Evolutionary conservation across 306 rosid genomes (phyloP), one percentile per base, ranked within the genome.

Genomic region (Crotalaria pallida): DNA sequence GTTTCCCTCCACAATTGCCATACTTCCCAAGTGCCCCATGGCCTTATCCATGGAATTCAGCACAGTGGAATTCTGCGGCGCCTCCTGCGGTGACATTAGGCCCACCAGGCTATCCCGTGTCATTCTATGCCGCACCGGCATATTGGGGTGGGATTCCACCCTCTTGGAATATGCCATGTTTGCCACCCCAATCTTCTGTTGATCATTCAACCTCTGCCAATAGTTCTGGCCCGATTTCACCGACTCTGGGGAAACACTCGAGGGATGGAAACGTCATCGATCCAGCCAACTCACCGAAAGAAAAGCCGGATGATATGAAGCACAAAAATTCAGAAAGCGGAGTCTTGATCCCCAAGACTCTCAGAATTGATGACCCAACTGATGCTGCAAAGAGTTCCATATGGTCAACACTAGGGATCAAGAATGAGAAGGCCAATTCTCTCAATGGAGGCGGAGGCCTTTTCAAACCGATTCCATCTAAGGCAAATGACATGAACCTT

Each of bases 331-430:
- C 81, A 22, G 81, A 84, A 62, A 67, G 55, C 68, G 22, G 74
- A 69, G 81, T 84, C 58, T 73, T 84, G 86, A 81, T 82, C 18
- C 93, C 96, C 2, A 92, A 82, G 78, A 90, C 96, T 15, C 74
- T 82, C 57, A 81, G 91, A 80, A 71, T 93, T 53, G 89, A 88
- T 21, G 97, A 88, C 77, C 87, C 91, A 7, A 77, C 73, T 65
- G 92, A 88, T 60, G 91, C 96, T 24, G 85, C 84, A 49, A 90
- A 72, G 78, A 90, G 97, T 78, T 87, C 92, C 12, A 77, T 84
- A 70, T 77, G 92, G 90, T 79, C 87, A 51, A 77, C 87, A 63
- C 86, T 87, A 3, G 98, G 95, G 67, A 83, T 81, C 70, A 89
- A 67, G 79, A 80, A 84, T 52, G 89, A 89, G 18, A 86, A 69